Evolutionary conservation across 2,329 filamentous ascomycete species (phyloP).

Genomic region (Zalaria sp.): DNA sequence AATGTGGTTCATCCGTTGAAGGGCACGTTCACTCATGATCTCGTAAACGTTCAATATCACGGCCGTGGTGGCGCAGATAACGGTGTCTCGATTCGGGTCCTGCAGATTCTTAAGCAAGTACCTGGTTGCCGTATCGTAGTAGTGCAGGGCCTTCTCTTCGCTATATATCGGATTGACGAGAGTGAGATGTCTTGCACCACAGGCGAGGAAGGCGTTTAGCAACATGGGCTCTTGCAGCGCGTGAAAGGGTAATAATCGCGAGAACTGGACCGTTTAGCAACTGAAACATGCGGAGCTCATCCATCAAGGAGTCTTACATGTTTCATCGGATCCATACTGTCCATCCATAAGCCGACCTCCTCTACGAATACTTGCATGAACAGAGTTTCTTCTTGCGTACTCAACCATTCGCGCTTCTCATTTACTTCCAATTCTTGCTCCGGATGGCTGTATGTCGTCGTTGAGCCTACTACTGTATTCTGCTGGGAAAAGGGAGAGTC

Average conservation of each 20-base stretch:
- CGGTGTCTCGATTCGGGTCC: conserved; percentile 71
- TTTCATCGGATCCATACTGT: conserved; percentile 71
- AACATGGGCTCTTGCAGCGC: conserved; percentile 76
- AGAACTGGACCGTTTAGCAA: conserved; percentile 41
- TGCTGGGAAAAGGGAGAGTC: conserved; percentile 18
- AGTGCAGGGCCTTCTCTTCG: conserved; percentile 64
- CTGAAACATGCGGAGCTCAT: background rate
- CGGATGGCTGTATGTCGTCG: conserved; percentile 18
- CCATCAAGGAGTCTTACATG: conserved; percentile 36
- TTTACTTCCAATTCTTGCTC: conserved; percentile 25
- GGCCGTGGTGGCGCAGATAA: conserved; percentile 74
- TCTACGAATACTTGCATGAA: conserved; percentile 89
- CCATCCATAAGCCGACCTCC: conserved; percentile 88
- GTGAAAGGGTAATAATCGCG: conserved; percentile 67
- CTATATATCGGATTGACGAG: conserved; percentile 55
- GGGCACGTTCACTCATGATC: conserved; percentile 70
- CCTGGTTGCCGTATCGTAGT: conserved; percentile 75
- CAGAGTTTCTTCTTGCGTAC: conserved; percentile 62
- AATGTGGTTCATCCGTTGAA: conserved; percentile 79
- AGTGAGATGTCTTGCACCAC: conserved; percentile 69
- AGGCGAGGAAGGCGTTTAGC: conserved; percentile 76
- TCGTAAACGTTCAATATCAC: conserved; percentile 87
- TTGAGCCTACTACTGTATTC: conserved; percentile 21
- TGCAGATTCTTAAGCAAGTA: conserved; percentile 64
- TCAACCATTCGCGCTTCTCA: conserved; percentile 48